Evolutionary conservation across 192 early-diverging fungal species (phyloP).

Genomic region (Powellomyces hirtus): DNA sequence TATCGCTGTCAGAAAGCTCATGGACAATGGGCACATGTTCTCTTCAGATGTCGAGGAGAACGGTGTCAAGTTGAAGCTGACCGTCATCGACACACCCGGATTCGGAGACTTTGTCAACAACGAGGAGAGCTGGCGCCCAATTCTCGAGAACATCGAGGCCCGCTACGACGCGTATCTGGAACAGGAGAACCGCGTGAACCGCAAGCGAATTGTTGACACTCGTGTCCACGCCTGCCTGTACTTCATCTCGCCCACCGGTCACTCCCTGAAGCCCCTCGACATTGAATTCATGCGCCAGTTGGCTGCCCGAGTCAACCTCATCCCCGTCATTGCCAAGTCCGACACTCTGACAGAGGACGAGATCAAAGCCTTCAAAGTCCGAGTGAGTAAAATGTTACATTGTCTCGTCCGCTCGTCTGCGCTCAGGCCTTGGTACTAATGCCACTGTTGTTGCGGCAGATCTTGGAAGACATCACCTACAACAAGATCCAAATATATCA

Average conservation of each 20-base stretch:
- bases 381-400: constrained; percentile 22
- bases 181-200: constrained; percentile 70
- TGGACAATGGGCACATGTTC: too few relatives aligned
- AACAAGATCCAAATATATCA: constrained; percentile 95
- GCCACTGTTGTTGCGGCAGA: constrained; percentile 35
- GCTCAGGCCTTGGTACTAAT: background rate
- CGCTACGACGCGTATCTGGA: constrained; percentile 93
- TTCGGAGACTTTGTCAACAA: constrained; percentile 68
- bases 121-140: constrained; percentile 81
- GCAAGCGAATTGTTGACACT: constrained; percentile 56
- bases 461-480: constrained; percentile 92
- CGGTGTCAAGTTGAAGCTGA: constrained; percentile 94
- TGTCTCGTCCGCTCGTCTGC: background rate
- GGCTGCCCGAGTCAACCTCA: constrained; percentile 92
- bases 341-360: constrained; percentile 96
- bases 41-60: constrained; percentile 90
- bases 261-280: constrained; percentile 86
- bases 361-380: constrained; percentile 85
- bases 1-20: too few relatives aligned
- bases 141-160: constrained; percentile 90
- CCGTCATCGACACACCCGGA: constrained; percentile 95
- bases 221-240: constrained; percentile 95
- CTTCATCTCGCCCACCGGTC: constrained; percentile 97
- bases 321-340: constrained; percentile 97
- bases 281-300: constrained; percentile 97